Evolutionary conservation across 1,284 basidiomycete genomes (phyloP).

Genomic region (Mycocalia duriaeana): DNA sequence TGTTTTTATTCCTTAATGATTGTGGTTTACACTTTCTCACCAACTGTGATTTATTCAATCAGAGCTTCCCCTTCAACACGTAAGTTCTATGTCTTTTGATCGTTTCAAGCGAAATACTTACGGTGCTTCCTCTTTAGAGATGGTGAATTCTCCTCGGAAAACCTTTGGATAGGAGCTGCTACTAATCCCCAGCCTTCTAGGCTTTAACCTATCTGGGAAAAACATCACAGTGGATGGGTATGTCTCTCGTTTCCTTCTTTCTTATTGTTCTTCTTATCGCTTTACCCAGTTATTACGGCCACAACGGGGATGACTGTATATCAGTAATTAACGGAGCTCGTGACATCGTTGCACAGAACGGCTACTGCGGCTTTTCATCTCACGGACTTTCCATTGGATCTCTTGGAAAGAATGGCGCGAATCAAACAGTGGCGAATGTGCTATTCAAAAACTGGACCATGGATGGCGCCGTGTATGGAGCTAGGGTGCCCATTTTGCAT

Average conservation of each 20-base stretch:
- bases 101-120: constrained; percentile 4
- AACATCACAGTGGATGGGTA: constrained; percentile 41
- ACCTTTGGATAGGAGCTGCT: too few species aligned
- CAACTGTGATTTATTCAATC: not conserved
- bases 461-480: constrained; percentile 43
- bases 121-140: constrained; percentile 15
- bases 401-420: constrained; percentile 35
- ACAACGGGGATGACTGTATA: constrained; percentile 46
- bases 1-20: constrained; percentile 6
- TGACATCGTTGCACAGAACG: constrained; percentile 41
- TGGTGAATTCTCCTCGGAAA: constrained; percentile 10
- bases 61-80: constrained; percentile 46
- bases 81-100: constrained; percentile 14
- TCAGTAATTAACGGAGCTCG: constrained; percentile 41
- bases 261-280: not conserved
- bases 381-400: constrained; percentile 45
- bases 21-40: not conserved
- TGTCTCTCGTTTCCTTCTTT: not conserved
- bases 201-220: constrained; percentile 39
- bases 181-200: constrained; percentile 11
- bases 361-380: constrained; percentile 41
- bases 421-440: constrained; percentile 34
- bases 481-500: constrained; percentile 25
- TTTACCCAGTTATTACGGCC: constrained; percentile 31
- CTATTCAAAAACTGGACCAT: constrained; percentile 42